Conservation (phyloP, 2,329 filamentous ascomycete species). For the Orbilia javanica region DNA sequence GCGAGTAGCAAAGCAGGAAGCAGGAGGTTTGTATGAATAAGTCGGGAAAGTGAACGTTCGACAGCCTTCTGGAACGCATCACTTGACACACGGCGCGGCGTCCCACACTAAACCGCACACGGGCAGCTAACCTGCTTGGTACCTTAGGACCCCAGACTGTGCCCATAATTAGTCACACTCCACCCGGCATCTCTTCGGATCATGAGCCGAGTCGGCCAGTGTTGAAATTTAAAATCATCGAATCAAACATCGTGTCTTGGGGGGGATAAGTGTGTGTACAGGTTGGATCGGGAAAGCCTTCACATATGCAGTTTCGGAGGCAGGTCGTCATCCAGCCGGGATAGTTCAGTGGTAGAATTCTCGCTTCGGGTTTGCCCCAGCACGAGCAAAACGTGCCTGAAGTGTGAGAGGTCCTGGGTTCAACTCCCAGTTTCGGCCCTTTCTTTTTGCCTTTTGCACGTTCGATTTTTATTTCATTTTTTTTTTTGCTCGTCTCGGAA, state of each 20-base stretch:
- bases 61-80: constrained; percentile 54
- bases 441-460: constrained; percentile 20
- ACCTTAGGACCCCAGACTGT: neutral
- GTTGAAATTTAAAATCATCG: too few species aligned
- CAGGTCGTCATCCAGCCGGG: constrained; percentile 23
- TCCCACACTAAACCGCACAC: neutral
- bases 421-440: constrained; percentile 38
- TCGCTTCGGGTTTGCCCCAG: constrained; percentile 45
- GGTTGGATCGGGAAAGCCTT: neutral
- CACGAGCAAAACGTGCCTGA: constrained; percentile 24
- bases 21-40: neutral
- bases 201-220: neutral
- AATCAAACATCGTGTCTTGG: too few species aligned
- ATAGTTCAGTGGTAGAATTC: constrained; percentile 57
- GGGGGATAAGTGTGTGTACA: neutral
- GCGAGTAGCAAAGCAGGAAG: neutral
- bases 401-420: constrained; percentile 55
- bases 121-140: neutral
- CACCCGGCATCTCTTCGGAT: neutral
- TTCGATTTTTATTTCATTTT: constrained; percentile 11
- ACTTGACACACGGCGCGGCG: neutral
- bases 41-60: constrained; percentile 37
- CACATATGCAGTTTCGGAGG: neutral
- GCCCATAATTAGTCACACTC: neutral
- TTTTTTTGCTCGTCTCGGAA: neutral